phyloP scores from a whole-genome alignment of 2,329 filamentous ascomycete species.

The Cercospora sp. region DNA sequence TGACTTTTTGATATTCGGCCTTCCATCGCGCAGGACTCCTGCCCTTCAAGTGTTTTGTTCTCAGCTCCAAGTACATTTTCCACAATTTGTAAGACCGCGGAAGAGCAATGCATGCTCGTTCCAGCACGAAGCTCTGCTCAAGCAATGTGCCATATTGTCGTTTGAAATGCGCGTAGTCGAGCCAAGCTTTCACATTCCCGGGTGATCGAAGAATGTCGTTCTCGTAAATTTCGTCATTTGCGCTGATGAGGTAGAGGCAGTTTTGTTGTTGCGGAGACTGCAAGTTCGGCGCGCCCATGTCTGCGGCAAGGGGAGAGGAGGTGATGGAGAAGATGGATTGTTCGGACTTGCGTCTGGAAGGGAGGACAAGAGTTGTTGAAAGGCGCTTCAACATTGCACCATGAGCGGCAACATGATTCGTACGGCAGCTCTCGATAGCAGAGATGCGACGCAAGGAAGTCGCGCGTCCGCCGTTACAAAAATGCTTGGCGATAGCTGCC shows the following conservation, averaged over 20 bases:
- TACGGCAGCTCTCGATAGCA: neutral
- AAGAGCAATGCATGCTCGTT: slow-evolving; percentile 84
- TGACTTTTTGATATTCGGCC: slow-evolving; percentile 87
- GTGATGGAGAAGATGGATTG: slow-evolving; percentile 16
- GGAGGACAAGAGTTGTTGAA: slow-evolving; percentile 18
- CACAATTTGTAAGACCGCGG: slow-evolving; percentile 97
- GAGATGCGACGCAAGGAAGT: slow-evolving; percentile 15
- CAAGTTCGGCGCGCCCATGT: slow-evolving; percentile 18
- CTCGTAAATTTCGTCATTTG: slow-evolving; percentile 93
- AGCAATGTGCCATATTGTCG: slow-evolving; percentile 77
- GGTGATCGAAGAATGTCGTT: slow-evolving; percentile 88
- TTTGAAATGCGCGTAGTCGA: slow-evolving; percentile 92
- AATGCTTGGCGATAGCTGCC: neutral
- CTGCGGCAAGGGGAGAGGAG: slow-evolving; percentile 14
- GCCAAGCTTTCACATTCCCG: slow-evolving; percentile 87
- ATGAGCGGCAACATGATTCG: neutral
- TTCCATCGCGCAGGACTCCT: slow-evolving; percentile 80
- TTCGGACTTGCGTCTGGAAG: slow-evolving; percentile 26
- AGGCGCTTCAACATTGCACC: slow-evolving; percentile 13
- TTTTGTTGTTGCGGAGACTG: slow-evolving; percentile 25
- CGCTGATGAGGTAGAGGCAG: slow-evolving; percentile 58
- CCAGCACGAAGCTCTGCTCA: slow-evolving; percentile 85
- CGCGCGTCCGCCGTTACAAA: neutral
- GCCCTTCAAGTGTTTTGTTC: slow-evolving; percentile 64
- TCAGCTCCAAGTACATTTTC: slow-evolving; percentile 92